These are phyloP conservation scores for Tetrapisispora phaffii DNA, from an alignment of 805 yeast species.

Conservation along the genomic window DNA sequence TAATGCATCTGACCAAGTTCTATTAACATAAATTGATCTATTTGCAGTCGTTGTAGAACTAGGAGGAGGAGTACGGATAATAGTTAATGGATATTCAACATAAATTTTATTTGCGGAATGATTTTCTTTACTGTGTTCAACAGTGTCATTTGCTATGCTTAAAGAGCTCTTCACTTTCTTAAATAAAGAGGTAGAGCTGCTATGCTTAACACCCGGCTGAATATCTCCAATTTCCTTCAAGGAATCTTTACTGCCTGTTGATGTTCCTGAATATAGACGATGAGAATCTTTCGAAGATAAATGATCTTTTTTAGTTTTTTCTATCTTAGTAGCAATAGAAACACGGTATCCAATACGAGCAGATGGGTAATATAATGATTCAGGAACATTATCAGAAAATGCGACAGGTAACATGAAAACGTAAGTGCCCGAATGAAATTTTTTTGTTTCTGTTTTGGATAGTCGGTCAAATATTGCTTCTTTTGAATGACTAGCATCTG, in stretches of 20 bases:
- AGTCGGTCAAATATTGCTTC: conserved; percentile 2
- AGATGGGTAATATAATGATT: conserved; percentile 35
- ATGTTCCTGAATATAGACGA: not conserved
- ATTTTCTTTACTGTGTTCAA: conserved; percentile 4
- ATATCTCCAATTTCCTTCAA: conserved; percentile 10
- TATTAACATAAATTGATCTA: conserved; percentile 68
- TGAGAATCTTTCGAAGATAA: not conserved
- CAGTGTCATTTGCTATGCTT: conserved; percentile 8
- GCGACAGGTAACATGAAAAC: conserved; percentile 54
- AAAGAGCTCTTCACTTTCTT: conserved; percentile 22
- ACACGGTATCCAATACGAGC: conserved; percentile 21
- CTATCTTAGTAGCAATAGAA: conserved; percentile 12
- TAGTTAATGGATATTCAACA: conserved; percentile 27
- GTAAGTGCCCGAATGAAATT: conserved; percentile 53
- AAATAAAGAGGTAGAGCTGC: conserved; percentile 11
- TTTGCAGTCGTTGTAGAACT: conserved; percentile 37
- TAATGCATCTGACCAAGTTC: conserved; percentile 65
- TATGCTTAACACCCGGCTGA: conserved; percentile 4
- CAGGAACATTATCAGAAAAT: conserved; percentile 52
- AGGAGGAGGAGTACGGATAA: conserved; percentile 37
- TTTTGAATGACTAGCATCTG: conserved; percentile 7
- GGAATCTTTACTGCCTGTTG: not conserved
- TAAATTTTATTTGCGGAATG: conserved; percentile 10
- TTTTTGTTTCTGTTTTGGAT: not conserved
- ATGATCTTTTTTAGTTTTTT: conserved; percentile 2